Evolutionary conservation across 1,284 basidiomycete genomes (phyloP), one percentile per base, ranked within the genome.

Genomic region (Marasmius tenuissimus): DNA sequence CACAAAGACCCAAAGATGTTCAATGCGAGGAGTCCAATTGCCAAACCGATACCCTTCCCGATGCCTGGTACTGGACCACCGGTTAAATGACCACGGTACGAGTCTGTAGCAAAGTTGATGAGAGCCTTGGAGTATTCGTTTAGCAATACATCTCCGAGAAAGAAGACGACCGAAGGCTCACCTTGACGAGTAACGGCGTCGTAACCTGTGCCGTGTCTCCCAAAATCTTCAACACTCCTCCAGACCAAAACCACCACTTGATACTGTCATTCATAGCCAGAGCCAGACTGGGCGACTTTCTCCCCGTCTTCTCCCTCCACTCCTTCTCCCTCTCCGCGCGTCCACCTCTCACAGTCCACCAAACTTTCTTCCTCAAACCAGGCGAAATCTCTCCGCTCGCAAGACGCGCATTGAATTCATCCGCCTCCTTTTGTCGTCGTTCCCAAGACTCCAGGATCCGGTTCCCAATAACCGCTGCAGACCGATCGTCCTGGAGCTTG

Each of bases 191-290:
- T 3, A 95, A 80, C 3, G 91, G 92, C 67, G 86, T 89, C 12
- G 86, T 88, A n/a, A 93, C 81, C 62, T 88, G 86, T 1, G 89
- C 83, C 1, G 84, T 83, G 69, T 94, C 92, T 1, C 85, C 83
- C 27, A 91, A 73, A 40, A 95, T 78, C 72, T 96, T 96, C 73
- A 95, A 76, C 9, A 90, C 9, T 5, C 92, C 93, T 59, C 83
- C 89, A 2, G 83, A 79, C 94, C 94, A 96, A 72, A 96, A 93
- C 79, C 86, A 89, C 80, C 85, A 87, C 37, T 87, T 87, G 65
- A 97, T 84, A 60, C 88, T 89, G 70, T 96, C 94, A 68, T 91
- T 92, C 71, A 97, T 82, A 0, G 94, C 88, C 76, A 81, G 78
- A 0, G 85, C 77, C 20, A 97, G 82, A 67, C 90, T 93, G 0